phyloP scores from a whole-genome alignment of 768 basidiomycete species.

The Punctularia strigosozonata region DNA sequence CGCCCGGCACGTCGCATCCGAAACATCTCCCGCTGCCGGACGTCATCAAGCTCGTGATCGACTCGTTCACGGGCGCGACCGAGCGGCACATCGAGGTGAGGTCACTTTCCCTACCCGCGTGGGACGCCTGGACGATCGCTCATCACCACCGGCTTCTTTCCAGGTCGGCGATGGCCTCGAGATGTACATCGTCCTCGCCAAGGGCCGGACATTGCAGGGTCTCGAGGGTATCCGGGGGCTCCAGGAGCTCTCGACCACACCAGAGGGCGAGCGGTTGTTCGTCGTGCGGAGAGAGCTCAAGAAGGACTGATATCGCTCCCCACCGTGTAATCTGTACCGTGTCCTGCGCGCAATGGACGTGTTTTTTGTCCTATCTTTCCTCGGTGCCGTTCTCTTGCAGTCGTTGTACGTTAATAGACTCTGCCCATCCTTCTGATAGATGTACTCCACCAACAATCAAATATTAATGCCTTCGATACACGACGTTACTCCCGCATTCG shows the following conservation, averaged over 20 bases:
- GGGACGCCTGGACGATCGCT: neutral
- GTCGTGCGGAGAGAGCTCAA: slow-evolving; percentile 70
- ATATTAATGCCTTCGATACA: too few relatives aligned
- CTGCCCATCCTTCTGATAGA: too few relatives aligned
- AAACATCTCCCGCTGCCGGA: slow-evolving; percentile 68
- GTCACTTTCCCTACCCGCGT: slow-evolving; percentile 1
- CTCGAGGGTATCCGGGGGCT: slow-evolving; percentile 42
- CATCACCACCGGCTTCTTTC: neutral
- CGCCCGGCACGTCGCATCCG: slow-evolving; percentile 64
- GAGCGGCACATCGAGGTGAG: slow-evolving; percentile 95
- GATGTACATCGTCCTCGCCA: slow-evolving; percentile 76
- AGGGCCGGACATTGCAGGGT: slow-evolving; percentile 47
- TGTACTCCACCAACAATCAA: too few relatives aligned
- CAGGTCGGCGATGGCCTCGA: slow-evolving; percentile 95
- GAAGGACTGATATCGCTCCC: slow-evolving; percentile 72
- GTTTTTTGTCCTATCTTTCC: too few relatives aligned
- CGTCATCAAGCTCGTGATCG: slow-evolving; percentile 81
- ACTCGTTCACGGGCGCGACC: slow-evolving; percentile 94
- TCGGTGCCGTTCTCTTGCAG: too few relatives aligned
- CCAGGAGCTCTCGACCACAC: slow-evolving; percentile 49
- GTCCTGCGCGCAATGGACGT: too few relatives aligned
- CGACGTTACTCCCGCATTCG: too few relatives aligned
- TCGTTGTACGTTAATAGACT: too few relatives aligned
- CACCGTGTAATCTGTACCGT: too few relatives aligned
- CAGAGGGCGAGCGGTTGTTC: slow-evolving; percentile 66